phyloP scores from a whole-genome alignment of 805 yeast species.

The Trichomonascus vanleenenianus region DNA sequence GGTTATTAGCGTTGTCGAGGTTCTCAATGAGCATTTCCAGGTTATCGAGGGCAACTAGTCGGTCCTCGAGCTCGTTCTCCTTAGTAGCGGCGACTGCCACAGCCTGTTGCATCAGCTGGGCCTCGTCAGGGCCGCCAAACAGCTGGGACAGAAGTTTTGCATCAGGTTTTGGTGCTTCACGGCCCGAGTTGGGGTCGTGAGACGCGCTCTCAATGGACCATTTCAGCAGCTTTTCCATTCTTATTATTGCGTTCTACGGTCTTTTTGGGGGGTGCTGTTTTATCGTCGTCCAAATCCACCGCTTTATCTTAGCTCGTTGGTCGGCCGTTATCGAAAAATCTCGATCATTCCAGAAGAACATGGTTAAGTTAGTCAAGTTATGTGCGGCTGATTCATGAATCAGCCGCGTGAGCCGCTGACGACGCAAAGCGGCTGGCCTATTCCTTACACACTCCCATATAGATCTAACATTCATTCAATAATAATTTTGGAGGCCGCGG shows the following conservation, averaged over 20 bases:
- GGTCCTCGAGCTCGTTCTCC: slow-evolving; percentile 54
- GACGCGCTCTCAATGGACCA: slow-evolving; percentile 85
- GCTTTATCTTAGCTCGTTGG: too few species aligned
- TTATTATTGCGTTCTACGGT: neutral
- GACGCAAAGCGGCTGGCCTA: too few species aligned
- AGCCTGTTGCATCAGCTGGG: slow-evolving; percentile 76
- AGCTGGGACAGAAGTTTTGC: slow-evolving; percentile 72
- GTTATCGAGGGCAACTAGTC: slow-evolving; percentile 74
- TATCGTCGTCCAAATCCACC: too few species aligned
- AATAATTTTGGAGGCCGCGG: too few species aligned
- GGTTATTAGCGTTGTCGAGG: slow-evolving; percentile 88
- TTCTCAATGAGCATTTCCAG: slow-evolving; percentile 92
- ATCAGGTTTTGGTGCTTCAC: slow-evolving; percentile 51
- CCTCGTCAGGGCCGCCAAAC: slow-evolving; percentile 80
- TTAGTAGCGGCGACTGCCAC: slow-evolving; percentile 51
- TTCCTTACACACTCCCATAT: too few species aligned
- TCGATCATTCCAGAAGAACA: too few species aligned
- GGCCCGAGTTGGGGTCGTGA: slow-evolving; percentile 37
- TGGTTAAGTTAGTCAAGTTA: too few species aligned
- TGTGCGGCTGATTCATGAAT: too few species aligned
- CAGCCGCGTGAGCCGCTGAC: too few species aligned
- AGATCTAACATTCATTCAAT: too few species aligned
- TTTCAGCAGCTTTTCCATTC: slow-evolving; percentile 82
- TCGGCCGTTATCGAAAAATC: too few species aligned
- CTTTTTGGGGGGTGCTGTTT: neutral